Evolutionary conservation across 768 basidiomycete species (phyloP).

Genomic region (Trametes punicea): DNA sequence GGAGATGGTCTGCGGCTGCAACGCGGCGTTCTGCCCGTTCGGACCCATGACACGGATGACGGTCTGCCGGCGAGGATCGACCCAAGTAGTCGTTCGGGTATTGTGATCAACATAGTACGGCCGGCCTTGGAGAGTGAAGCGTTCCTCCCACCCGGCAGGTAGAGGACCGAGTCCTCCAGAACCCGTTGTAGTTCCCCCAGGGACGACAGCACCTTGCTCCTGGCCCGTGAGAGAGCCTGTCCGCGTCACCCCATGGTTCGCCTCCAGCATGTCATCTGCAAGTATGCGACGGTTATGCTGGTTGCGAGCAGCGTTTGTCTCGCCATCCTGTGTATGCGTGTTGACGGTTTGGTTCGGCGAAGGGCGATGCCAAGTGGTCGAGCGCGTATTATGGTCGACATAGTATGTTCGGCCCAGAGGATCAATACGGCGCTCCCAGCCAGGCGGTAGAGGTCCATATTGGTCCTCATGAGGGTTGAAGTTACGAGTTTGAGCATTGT

Average conservation of each 20-base stretch:
- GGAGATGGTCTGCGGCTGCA: constrained; percentile 94
- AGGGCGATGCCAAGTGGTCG: constrained; percentile 97
- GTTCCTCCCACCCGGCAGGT: constrained; percentile 98
- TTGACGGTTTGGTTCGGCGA: constrained; percentile 75
- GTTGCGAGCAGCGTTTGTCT: constrained; percentile 82
- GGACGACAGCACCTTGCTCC: constrained; percentile 34
- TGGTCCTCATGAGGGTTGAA: constrained; percentile 97
- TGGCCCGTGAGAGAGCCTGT: constrained; percentile 29
- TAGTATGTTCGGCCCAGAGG: constrained; percentile 96
- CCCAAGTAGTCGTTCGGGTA: constrained; percentile 99
- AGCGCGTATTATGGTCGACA: constrained; percentile 97
- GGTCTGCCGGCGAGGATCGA: constrained; percentile 95
- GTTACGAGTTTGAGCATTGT: constrained; percentile 54
- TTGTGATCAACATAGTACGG: constrained; percentile 99
- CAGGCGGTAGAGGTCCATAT: constrained; percentile 81
- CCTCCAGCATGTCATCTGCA: constrained; percentile 83
- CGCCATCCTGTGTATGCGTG: constrained; percentile 62
- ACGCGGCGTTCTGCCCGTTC: constrained; percentile 78
- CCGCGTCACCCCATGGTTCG: constrained; percentile 39
- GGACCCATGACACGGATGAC: constrained; percentile 97
- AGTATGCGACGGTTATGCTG: constrained; percentile 83
- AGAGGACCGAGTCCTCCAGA: constrained; percentile 74
- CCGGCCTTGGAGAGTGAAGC: constrained; percentile 96
- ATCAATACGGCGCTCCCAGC: constrained; percentile 98
- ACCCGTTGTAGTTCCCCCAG: constrained; percentile 58